phyloP scores from a whole-genome alignment of 345 rosid species.

The Durio zibethinus region DNA sequence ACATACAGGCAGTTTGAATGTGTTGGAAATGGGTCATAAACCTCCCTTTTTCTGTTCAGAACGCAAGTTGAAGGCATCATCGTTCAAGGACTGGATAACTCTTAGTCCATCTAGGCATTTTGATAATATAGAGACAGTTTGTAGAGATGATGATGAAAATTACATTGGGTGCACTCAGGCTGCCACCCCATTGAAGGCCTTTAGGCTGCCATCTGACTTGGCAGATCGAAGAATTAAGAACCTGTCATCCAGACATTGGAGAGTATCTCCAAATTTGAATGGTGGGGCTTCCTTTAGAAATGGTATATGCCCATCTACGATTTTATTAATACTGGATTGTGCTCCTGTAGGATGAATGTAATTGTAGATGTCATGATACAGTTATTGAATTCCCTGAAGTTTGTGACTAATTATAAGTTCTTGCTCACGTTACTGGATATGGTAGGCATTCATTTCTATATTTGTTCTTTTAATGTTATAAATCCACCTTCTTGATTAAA shows the following conservation, averaged over 20 bases:
- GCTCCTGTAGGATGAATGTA: slow-evolving; percentile 8
- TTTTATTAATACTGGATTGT: not conserved
- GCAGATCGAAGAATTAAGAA: slow-evolving; percentile 19
- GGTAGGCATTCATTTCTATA: not conserved
- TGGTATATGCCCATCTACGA: slow-evolving; percentile 21
- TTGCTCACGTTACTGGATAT: slow-evolving; percentile 8
- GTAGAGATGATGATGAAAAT: slow-evolving; percentile 29
- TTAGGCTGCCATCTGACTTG: slow-evolving; percentile 8
- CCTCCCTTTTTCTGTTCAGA: slow-evolving; percentile 14
- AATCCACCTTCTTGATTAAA: not conserved
- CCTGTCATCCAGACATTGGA: slow-evolving; percentile 17
- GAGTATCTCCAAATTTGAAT: slow-evolving; percentile 26
- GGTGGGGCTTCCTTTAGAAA: slow-evolving; percentile 13
- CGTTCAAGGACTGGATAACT: slow-evolving; percentile 28
- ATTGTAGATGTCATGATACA: slow-evolving; percentile 11
- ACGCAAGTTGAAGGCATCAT: slow-evolving; percentile 18
- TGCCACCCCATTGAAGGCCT: slow-evolving; percentile 12
- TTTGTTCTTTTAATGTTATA: not conserved
- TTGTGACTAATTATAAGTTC: not conserved
- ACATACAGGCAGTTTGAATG: slow-evolving; percentile 23
- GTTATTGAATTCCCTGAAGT: not conserved
- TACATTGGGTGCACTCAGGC: slow-evolving; percentile 7
- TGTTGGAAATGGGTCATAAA: slow-evolving; percentile 24
- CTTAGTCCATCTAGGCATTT: slow-evolving; percentile 20
- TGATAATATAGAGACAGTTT: slow-evolving; percentile 16